phyloP scores from a whole-genome alignment of 2,329 filamentous ascomycete species.

The Pleoardoris graminearum region DNA sequence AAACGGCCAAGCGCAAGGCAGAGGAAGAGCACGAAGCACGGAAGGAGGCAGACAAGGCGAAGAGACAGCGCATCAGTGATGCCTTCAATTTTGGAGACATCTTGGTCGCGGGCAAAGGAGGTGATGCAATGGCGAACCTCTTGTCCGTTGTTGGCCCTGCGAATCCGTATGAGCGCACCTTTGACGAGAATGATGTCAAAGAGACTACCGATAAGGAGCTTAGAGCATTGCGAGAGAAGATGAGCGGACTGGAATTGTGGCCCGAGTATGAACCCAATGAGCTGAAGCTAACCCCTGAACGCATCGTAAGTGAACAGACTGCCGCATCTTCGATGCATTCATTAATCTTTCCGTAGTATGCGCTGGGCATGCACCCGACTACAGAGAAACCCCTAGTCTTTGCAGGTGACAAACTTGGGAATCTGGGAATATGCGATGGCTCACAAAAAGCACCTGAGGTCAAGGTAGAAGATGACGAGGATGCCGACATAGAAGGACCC shows the following conservation, averaged over 20 bases:
- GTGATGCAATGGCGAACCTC: conserved; percentile 68
- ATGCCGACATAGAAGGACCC: conserved; percentile 68
- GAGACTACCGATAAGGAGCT: conserved; percentile 78
- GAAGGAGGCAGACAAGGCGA: conserved; percentile 61
- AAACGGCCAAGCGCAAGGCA: conserved; percentile 69
- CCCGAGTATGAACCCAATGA: conserved; percentile 79
- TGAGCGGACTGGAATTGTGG: conserved; percentile 78
- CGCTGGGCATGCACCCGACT: conserved; percentile 85
- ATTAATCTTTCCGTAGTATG: conserved; percentile 56
- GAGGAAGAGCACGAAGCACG: conserved; percentile 64
- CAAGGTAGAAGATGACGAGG: conserved; percentile 63
- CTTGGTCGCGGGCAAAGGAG: conserved; percentile 77
- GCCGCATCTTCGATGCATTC: no score
- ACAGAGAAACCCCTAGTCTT: conserved; percentile 86
- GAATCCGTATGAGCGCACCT: conserved; percentile 80
- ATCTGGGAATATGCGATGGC: conserved; percentile 87
- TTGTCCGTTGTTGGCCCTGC: conserved; percentile 71
- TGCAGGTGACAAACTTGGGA: conserved; percentile 91
- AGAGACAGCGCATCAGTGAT: conserved; percentile 66
- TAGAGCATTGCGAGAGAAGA: conserved; percentile 71
- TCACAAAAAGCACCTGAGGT: conserved; percentile 65
- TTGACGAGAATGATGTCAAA: conserved; percentile 79
- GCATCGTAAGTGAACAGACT: conserved; percentile 63
- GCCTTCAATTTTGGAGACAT: conserved; percentile 76
- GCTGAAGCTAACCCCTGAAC: conserved; percentile 87